A percentile compares a stretch with the other conserved stretches of the same genome.
These are phyloP conservation scores for Aureobasidium sp. DNA, from an alignment of 2,329 filamentous ascomycete species.

Conservation along the genomic window DNA sequence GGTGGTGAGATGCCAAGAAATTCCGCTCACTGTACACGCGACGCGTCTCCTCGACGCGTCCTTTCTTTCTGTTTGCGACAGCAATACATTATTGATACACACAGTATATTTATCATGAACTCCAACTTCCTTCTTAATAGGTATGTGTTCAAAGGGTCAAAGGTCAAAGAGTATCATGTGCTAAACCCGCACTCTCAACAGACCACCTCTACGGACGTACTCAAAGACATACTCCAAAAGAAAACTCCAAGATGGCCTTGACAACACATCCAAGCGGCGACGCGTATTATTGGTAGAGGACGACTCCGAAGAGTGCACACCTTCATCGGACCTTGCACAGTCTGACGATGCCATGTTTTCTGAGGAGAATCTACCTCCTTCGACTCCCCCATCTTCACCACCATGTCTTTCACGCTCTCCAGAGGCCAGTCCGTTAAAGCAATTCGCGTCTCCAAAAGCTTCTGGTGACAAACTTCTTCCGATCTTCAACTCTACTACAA, in stretches of 20 bases:
- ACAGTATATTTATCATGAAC: conserved; percentile 9
- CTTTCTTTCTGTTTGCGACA: neutral
- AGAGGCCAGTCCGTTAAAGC: conserved; percentile 26
- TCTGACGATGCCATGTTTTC: conserved; percentile 24
- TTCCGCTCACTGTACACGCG: neutral
- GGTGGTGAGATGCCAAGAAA: conserved; percentile 2
- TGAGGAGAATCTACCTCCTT: conserved; percentile 24
- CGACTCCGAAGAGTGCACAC: neutral
- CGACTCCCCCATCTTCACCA: conserved; percentile 48
- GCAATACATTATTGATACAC: neutral
- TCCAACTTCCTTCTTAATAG: neutral
- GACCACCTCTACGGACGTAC: conserved; percentile 6
- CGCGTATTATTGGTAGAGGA: conserved; percentile 11
- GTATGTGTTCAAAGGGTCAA: neutral
- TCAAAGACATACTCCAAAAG: conserved; percentile 11
- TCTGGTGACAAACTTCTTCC: neutral
- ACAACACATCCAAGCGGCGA: conserved; percentile 16
- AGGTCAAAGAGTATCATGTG: neutral
- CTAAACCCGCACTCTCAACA: neutral
- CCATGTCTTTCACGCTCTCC: conserved; percentile 28
- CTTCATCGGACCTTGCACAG: conserved; percentile 16
- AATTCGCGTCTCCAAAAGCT: conserved; percentile 18
- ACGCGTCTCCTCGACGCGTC: conserved; percentile 16
- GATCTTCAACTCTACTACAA: neutral
- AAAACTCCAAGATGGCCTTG: neutral